A percentile compares a stretch with the other conserved stretches of the same genome.
Evolutionary conservation across 2,329 filamentous ascomycete genomes (phyloP).

Genomic region (Penicillium digitatum): DNA sequence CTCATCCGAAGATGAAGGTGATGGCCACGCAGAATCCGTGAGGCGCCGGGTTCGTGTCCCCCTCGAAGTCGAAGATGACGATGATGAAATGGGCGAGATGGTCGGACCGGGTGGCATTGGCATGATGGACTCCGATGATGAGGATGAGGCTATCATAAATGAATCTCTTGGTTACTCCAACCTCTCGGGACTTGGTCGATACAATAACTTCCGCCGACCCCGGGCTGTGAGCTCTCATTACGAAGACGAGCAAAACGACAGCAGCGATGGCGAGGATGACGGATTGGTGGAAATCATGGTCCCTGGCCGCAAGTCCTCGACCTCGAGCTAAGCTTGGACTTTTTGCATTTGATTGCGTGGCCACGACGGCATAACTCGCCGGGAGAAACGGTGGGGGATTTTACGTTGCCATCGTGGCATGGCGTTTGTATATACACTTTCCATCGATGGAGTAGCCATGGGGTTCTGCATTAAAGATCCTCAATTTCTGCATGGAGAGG

Average conservation of each 20-base stretch:
- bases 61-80: constrained; percentile 56
- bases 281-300: constrained; percentile 47
- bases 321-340: constrained; percentile 13
- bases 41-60: constrained; percentile 49
- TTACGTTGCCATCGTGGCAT: not conserved
- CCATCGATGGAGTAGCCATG: constrained; percentile 16
- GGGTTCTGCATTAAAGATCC: constrained; percentile 14
- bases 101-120: constrained; percentile 44
- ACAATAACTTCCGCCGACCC: constrained; percentile 42
- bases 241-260: constrained; percentile 43
- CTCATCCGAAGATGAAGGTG: constrained; percentile 42
- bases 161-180: constrained; percentile 68
- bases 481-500: constrained; percentile 10
- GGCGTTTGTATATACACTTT: constrained; percentile 25
- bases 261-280: constrained; percentile 43
- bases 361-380: not conserved
- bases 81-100: constrained; percentile 50
- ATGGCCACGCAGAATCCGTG: constrained; percentile 36
- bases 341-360: constrained; percentile 5
- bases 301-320: constrained; percentile 38
- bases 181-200: constrained; percentile 50
- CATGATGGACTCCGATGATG: constrained; percentile 51
- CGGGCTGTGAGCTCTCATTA: constrained; percentile 32
- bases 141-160: constrained; percentile 53
- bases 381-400: not conserved